phyloP scores from a whole-genome alignment of 208 protist genomes.

The Sergeia podlipaevii region DNA sequence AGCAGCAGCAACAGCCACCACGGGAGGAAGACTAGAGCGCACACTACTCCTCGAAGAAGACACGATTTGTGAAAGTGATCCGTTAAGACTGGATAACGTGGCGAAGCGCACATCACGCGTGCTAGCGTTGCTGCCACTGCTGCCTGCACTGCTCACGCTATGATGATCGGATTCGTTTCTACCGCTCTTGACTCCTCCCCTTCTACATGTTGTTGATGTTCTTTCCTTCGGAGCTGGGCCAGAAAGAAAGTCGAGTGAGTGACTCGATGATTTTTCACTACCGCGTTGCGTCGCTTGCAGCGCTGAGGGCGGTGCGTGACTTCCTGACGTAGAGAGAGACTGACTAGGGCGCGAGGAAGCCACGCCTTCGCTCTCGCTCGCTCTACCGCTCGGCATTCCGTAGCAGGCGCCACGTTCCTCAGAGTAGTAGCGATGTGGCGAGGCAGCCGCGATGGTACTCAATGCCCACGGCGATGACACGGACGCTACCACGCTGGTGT shows the following conservation, averaged over 20 bases:
- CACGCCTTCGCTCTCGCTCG: background rate
- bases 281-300: too few relatives aligned
- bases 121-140: background rate
- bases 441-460: conserved; percentile 11
- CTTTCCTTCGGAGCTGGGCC: too few relatives aligned
- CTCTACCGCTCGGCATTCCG: background rate
- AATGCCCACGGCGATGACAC: conserved; percentile 10
- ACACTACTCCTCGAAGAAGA: conserved; percentile 49
- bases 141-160: too few relatives aligned
- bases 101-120: conserved; percentile 19
- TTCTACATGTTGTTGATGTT: too few relatives aligned
- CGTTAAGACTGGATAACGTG: conserved; percentile 25
- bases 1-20: background rate
- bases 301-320: too few relatives aligned
- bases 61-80: conserved; percentile 34
- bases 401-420: background rate
- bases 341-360: too few relatives aligned
- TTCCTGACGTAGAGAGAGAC: too few relatives aligned
- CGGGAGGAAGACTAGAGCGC: conserved; percentile 16
- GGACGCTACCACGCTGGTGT: background rate
- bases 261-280: too few relatives aligned
- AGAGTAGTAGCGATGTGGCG: background rate
- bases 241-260: too few relatives aligned
- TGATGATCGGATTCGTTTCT: too few relatives aligned
- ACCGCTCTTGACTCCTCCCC: too few relatives aligned